These are phyloP conservation scores for Boletus rufocinnamomeus DNA, from an alignment of 768 basidiomycete genomes.

Conservation along the genomic window DNA sequence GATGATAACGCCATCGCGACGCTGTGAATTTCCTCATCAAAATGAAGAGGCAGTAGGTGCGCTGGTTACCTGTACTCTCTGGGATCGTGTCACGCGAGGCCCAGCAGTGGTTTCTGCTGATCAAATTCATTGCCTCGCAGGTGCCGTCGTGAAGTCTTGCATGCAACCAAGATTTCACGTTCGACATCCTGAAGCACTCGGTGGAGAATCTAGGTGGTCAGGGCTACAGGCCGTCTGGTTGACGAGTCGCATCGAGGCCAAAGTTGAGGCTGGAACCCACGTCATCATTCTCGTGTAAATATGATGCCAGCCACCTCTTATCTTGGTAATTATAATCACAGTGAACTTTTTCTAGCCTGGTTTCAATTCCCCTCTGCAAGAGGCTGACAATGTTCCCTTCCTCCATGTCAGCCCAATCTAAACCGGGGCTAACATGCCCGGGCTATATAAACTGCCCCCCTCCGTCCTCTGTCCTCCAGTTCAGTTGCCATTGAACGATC, in stretches of 20 bases:
- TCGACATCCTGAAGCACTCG: neutral
- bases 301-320: neutral
- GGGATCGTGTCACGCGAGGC: neutral
- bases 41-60: neutral
- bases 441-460: constrained; percentile 7
- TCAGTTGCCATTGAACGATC: constrained; percentile 2
- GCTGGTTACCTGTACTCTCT: neutral
- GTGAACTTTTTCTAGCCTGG: neutral
- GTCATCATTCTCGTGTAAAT: neutral
- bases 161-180: no score
- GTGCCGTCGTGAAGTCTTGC: neutral
- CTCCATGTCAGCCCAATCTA: constrained; percentile 3
- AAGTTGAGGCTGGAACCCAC: neutral
- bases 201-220: neutral
- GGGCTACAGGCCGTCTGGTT: neutral
- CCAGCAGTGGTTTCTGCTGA: neutral
- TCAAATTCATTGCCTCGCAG: neutral
- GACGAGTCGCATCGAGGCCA: neutral
- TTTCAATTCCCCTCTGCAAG: neutral
- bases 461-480: neutral
- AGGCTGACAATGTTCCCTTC: constrained; percentile 13
- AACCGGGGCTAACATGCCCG: constrained; percentile 8
- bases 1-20: neutral
- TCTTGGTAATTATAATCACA: neutral
- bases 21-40: neutral